Conservation (phyloP, 768 basidiomycete genomes). For the Hirschioporus abietinus region DNA sequence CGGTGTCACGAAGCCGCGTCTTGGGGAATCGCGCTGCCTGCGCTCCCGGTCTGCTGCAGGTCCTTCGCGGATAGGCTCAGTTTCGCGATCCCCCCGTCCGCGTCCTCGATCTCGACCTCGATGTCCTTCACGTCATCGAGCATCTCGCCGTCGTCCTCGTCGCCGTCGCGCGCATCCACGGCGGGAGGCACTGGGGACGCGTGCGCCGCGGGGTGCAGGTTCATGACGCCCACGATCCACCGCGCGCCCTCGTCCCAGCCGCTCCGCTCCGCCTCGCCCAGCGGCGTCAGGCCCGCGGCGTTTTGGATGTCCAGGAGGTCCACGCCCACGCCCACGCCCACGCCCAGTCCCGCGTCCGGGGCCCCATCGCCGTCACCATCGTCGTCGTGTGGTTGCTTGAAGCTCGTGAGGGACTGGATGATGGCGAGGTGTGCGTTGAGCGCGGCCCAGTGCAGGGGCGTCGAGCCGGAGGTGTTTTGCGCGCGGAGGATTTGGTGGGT, state of each 20-base stretch:
- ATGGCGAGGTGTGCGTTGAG: constrained; percentile 71
- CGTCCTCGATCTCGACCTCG: constrained; percentile 68
- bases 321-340: constrained; percentile 57
- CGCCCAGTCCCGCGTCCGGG: too few species aligned
- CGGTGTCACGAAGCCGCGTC: too few species aligned
- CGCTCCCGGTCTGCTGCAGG: neutral
- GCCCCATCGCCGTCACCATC: too few species aligned
- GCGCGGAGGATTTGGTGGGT: constrained; percentile 32
- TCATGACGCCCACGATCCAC: constrained; percentile 81
- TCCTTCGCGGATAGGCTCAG: constrained; percentile 39
- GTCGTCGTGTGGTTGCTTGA: constrained; percentile 12
- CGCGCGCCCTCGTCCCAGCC: constrained; percentile 82
- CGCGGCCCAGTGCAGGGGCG: constrained; percentile 88
- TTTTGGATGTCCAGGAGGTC: constrained; percentile 77
- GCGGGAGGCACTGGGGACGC: too few species aligned
- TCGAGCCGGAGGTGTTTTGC: constrained; percentile 71
- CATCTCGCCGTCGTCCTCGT: constrained; percentile 23
- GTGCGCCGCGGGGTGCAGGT: constrained; percentile 31
- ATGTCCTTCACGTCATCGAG: constrained; percentile 39
- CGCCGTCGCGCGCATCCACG: too few species aligned
- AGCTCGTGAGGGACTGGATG: constrained; percentile 54
- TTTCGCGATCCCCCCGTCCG: constrained; percentile 61
- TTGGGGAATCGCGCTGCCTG: too few species aligned
- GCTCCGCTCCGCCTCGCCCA: constrained; percentile 74
- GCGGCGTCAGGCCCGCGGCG: constrained; percentile 62